Evolutionary conservation across 495 filamentous ascomycete species (phyloP).

Genomic region (Penicillium arizonense): DNA sequence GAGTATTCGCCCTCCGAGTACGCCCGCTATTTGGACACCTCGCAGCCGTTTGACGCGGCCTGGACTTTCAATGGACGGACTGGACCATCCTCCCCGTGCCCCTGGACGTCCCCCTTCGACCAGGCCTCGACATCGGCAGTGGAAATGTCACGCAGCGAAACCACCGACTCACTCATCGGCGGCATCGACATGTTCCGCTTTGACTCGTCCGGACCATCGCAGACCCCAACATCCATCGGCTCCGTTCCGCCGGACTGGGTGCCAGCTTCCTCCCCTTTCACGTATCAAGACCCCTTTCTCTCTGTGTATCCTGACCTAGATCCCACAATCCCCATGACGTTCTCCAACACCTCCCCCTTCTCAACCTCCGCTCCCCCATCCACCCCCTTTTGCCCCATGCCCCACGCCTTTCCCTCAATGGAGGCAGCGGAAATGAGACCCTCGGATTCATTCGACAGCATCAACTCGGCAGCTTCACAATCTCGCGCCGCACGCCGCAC

Average conservation of each 20-base stretch:
- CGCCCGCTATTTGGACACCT: constrained; percentile 36
- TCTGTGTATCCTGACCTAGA: constrained; percentile 31
- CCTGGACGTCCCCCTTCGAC: constrained; percentile 20
- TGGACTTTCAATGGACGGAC: constrained; percentile 29
- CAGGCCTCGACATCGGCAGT: constrained; percentile 22
- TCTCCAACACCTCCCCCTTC: constrained; percentile 27
- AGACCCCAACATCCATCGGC: constrained; percentile 30
- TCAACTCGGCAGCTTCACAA: constrained; percentile 20
- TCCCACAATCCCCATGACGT: constrained; percentile 25
- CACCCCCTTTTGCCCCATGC: constrained; percentile 20
- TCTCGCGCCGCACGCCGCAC: constrained; percentile 42
- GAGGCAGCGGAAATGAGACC: constrained; percentile 34
- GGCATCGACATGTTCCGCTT: constrained; percentile 46
- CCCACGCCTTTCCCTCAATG: constrained; percentile 12
- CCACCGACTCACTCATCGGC: constrained; percentile 43
- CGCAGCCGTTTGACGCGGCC: constrained; percentile 25
- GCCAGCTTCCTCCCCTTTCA: constrained; percentile 29
- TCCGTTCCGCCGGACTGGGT: constrained; percentile 37
- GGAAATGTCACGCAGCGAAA: constrained; percentile 47
- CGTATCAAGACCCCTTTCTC: constrained; percentile 30
- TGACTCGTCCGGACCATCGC: constrained; percentile 31
- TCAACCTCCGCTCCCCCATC: constrained; percentile 37
- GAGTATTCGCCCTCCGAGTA: constrained; percentile 47
- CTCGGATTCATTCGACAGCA: constrained; percentile 34
- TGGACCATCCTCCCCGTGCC: constrained; percentile 21